phyloP scores from a whole-genome alignment of 129 eudicot genomes.

The Ambrosia trifida region DNA sequence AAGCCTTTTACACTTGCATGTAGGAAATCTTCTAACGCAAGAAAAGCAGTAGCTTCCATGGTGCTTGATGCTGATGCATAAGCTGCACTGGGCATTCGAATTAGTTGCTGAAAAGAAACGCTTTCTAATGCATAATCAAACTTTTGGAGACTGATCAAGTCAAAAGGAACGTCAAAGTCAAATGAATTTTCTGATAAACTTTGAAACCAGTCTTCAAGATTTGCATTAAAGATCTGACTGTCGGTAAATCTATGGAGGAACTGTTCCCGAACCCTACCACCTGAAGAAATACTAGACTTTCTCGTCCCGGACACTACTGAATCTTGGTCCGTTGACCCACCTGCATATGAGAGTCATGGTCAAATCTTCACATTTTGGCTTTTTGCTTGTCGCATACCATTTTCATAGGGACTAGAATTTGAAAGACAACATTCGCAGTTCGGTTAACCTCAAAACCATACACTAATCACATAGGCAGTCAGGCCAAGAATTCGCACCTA shows the following conservation, averaged over 20 bases:
- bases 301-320: slow-evolving; percentile 78
- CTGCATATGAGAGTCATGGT: slow-evolving; percentile 39
- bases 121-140: slow-evolving; percentile 97
- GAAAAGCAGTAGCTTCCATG: slow-evolving; percentile 68
- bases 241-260: slow-evolving; percentile 78
- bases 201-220: slow-evolving; percentile 70
- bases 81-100: slow-evolving; percentile 88
- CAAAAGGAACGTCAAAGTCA: slow-evolving; percentile 79
- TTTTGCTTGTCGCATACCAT: neutral
- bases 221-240: slow-evolving; percentile 52
- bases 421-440: neutral
- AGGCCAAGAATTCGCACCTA: too few species aligned
- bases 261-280: slow-evolving; percentile 68
- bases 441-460: too few species aligned
- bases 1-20: slow-evolving; percentile 81
- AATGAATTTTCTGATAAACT: slow-evolving; percentile 45
- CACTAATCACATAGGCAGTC: too few species aligned
- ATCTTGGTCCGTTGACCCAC: slow-evolving; percentile 69
- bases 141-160: slow-evolving; percentile 84
- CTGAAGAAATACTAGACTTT: slow-evolving; percentile 80
- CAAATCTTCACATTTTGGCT: slow-evolving; percentile 18
- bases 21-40: slow-evolving; percentile 88
- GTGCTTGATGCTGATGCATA: slow-evolving; percentile 70
- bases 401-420: neutral
- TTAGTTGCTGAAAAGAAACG: slow-evolving; percentile 82